Evolutionary conservation across 108 stramenopile genomes (phyloP).

Genomic region (Fistulifera pelliculosa): DNA sequence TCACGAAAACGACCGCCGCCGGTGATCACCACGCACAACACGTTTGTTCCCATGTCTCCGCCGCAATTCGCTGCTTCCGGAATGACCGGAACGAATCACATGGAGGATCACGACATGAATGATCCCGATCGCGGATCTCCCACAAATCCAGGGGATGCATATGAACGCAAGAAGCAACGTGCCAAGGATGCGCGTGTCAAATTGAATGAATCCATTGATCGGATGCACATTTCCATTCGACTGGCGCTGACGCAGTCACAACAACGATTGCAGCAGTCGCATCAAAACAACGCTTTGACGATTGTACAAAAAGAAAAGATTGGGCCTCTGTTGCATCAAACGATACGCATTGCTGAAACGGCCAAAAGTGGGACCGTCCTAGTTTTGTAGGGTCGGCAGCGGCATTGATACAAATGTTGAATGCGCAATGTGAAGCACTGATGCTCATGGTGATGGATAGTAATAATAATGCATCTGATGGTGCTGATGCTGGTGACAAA

Average conservation of each 20-base stretch:
- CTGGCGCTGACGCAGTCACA: constrained; percentile 66
- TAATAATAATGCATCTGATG: neutral
- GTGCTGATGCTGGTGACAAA: too few relatives aligned
- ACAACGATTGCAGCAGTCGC: constrained; percentile 29
- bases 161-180: constrained; percentile 81
- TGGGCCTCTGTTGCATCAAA: constrained; percentile 29
- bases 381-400: constrained; percentile 76
- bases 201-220: constrained; percentile 76
- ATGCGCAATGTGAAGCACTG: constrained; percentile 72
- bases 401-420: constrained; percentile 51
- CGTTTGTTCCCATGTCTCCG: too few relatives aligned
- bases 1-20: neutral
- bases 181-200: constrained; percentile 79
- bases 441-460: constrained; percentile 40
- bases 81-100: constrained; percentile 1
- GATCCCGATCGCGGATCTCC: constrained; percentile 4
- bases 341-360: constrained; percentile 37
- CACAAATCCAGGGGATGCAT: constrained; percentile 33
- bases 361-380: constrained; percentile 85
- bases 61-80: constrained; percentile 1
- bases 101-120: too few relatives aligned
- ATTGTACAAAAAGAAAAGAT: constrained; percentile 14
- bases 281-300: neutral
- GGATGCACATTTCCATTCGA: constrained; percentile 55
- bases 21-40: too few relatives aligned